Evolutionary conservation across 2,329 filamentous ascomycete genomes (phyloP), one percentile per base, ranked within the genome.

Genomic region (Hyphodiscus sp.): DNA sequence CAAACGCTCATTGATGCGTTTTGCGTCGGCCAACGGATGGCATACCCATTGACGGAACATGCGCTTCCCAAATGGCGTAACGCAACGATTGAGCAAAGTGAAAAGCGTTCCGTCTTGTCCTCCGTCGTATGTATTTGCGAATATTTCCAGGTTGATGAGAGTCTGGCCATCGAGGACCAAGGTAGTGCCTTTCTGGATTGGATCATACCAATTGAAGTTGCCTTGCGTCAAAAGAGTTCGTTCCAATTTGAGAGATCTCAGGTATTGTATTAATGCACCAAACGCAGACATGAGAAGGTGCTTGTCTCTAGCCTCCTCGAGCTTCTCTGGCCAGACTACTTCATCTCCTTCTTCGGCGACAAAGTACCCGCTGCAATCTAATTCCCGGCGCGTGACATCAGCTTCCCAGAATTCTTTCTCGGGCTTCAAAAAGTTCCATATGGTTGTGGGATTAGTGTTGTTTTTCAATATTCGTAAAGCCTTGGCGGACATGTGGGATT

Each of bases 11-110:
- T 97, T 96, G 74, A 99, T 96, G 67, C 87, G 91, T 41, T 78
- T 74, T 6, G 89, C 85, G 70, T 96, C 87, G 68, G 91, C 90
- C 15, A 99, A 76, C 2, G 94, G 94, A 69, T 99, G 94, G 65
- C 92, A 97, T 2, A 99, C 87, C 94, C 94, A 99, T 69, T 96
- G 91, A 51, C 91, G 87, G 69, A 99, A 91, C 69, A 96, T 83
- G 11, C 94, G 87, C 73, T 99, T 99, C 53, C 94, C 94, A 67
- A 99, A 99, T 0, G 94, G 92, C 2, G 94, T 97, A 58, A 96
- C 86, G 67, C 94, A 99, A 49, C 90, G 84, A 69, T 99, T 97
- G 50, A 99, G 80, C 59, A 99, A 82, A 49, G 81, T 81, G 70
- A 97, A 99, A 1, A 99, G 73, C 0, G 94, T 97, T 7, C 94